phyloP scores from a whole-genome alignment of 345 rosid species.

The Nephelium lappaceum region DNA sequence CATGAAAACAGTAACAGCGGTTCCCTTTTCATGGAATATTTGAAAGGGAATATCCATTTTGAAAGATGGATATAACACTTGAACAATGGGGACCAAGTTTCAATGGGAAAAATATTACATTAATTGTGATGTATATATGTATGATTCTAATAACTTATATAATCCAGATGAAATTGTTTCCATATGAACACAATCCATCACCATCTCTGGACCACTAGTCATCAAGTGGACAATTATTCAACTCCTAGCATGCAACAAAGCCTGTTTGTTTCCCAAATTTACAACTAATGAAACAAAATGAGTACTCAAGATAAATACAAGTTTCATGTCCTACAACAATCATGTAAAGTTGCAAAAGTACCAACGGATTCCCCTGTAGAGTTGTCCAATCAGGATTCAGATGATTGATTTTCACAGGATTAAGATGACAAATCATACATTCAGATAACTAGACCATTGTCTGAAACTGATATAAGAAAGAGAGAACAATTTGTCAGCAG shows the following conservation, averaged over 20 bases:
- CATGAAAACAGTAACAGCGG: neutral
- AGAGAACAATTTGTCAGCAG: neutral
- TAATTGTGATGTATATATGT: neutral
- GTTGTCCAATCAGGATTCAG: neutral
- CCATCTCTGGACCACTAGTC: neutral
- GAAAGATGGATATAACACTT: neutral
- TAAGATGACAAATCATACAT: neutral
- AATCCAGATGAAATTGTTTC: neutral
- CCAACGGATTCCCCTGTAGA: neutral
- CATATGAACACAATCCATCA: neutral
- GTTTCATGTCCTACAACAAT: neutral
- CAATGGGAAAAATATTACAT: neutral
- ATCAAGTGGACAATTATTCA: neutral
- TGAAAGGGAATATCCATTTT: constrained; percentile 21
- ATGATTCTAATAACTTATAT: neutral
- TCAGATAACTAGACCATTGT: neutral
- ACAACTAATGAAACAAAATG: neutral
- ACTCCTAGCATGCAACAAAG: neutral
- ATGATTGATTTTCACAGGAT: neutral
- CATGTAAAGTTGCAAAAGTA: neutral
- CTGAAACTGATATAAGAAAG: neutral
- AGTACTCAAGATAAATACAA: neutral
- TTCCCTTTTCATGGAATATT: constrained; percentile 1
- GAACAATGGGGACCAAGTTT: neutral
- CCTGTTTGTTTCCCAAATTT: neutral